Base-by-base conservation (phyloP, 768 basidiomycete genomes). In the Cystobasidium ongulense region DNA sequence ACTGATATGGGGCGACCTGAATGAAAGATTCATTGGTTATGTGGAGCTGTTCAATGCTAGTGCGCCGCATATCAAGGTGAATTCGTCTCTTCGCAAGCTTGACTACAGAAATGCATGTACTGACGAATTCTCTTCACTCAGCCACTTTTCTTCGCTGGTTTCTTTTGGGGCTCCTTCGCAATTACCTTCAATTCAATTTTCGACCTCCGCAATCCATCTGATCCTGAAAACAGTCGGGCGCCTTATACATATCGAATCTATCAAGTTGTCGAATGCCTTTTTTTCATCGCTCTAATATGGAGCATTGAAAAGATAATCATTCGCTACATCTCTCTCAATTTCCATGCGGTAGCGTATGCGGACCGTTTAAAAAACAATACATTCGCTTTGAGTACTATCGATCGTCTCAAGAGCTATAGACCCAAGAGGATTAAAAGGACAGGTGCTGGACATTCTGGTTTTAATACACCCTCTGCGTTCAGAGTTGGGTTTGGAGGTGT, bases 281-380 rank as follows among this genome's bases (percentile, higher is more conserved):
- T 91, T 82, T 91, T 91, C 82, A 81, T 89, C n/a, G 83, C 84
- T 1, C 82, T 91, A 17, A 84, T 90, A 15, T 80, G 86, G 75
- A 88, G 86, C 72, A 80, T 81, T 10, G 88, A 89, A 79, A 83
- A 85, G 76, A 87, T 91, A 84, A 80, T 90, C 23, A 87, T 87
- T 0, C 89, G 90, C 77, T 83, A 85, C 38, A 86, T 90, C 38
- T 84, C 90, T 0, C 88, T 89, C 77, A 84, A 85, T 23, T 91
- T 91, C 81, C 89, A 91, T 79, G 86, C 84, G n/a, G 87, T 86
- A 1, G 90, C 90, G 11, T 91, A 87, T 79, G 84, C 84, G 76
- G 90, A 91, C 38, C 88, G 90, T 62, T 81, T 90, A 3, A 84
- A 86, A 11, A 81, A 82, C n/a, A 84, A 90, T 5, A 81, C 83